phyloP scores from a whole-genome alignment of 2,329 filamentous ascomycete genomes.

The Cladosporium sp. region DNA sequence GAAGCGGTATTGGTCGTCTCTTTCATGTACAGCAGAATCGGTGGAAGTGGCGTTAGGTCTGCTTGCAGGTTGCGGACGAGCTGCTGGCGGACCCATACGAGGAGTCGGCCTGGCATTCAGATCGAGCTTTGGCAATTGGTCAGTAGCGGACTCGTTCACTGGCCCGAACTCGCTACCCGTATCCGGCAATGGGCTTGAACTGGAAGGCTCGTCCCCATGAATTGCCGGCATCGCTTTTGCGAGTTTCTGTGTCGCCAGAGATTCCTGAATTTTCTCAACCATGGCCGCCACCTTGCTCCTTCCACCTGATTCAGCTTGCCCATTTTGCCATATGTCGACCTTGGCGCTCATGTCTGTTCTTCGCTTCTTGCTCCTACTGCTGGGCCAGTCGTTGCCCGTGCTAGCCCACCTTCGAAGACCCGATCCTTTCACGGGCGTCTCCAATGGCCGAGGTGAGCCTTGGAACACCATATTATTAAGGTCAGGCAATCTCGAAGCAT shows the following conservation, averaged over 20 bases:
- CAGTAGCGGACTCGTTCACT: not conserved
- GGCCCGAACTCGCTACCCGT: constrained; percentile 14
- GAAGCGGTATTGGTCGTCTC: not conserved
- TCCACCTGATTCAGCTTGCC: constrained; percentile 26
- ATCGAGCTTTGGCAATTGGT: not conserved
- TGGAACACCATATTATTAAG: constrained; percentile 44
- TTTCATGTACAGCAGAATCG: not conserved
- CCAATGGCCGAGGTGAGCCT: constrained; percentile 42
- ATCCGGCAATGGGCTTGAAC: constrained; percentile 45
- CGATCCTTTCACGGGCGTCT: constrained; percentile 42
- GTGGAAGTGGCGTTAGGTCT: not conserved
- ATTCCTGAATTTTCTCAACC: constrained; percentile 44
- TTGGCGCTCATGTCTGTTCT: constrained; percentile 31
- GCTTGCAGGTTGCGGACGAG: constrained; percentile 1
- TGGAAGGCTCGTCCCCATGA: constrained; percentile 36
- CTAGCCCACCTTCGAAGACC: constrained; percentile 48
- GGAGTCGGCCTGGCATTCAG: not conserved
- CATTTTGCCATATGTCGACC: constrained; percentile 34
- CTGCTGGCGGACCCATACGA: not conserved
- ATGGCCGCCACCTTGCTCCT: constrained; percentile 32
- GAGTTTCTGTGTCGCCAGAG: constrained; percentile 34
- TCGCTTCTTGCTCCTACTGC: constrained; percentile 36
- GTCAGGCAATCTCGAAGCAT: constrained; percentile 35
- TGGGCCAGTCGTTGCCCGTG: constrained; percentile 47
- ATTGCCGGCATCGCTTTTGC: constrained; percentile 15